Evolutionary conservation across 73 alveolate species (phyloP), one percentile per base, ranked within the genome.

Genomic region (Paraurostyla sp.): DNA sequence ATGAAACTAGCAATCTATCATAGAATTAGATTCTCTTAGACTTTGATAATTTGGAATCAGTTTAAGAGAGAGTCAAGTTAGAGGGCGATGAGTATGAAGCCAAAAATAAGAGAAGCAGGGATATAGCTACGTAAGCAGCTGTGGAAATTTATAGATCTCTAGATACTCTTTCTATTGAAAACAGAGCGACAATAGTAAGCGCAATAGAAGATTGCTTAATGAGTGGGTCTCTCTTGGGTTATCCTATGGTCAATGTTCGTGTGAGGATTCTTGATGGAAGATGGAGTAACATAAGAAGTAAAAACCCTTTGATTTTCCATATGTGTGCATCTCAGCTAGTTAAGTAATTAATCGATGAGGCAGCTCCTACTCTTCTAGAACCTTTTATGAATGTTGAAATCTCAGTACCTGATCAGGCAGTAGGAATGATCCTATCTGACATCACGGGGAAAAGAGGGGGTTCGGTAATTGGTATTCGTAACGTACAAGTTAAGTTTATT

Each of bases 351-450:
- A 59, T 93, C 0, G 59, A 86, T 23, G 51, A 57, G 51, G 65
- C 81, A 0, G 57, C 40, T 0, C 80, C 91, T 16, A 36, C 20
- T 0, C 84, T 93, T 0, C 58, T 88, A 4, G 97, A 93, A 58
- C 97, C 97, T n/a, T 76, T 38, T 54, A 93, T 93, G 97, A 75
- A 40, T 38, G 89, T 87, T 0, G 91, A 83, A 52, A 58, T 93
- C n/a, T 48, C 85, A 11, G 71, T 91, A 16, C 96, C 97, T 9
- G 93, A 90, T 20, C 85, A 49, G 13, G 69, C 41, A 3, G 76
- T 91, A 18, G 97, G 97, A 57, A 89, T 51, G 48, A 23, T 93
- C 32, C 75, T 91, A 1, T 51, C 88, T 0, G 95, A 90, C 75
- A 85, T 93, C 36, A 57, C 97, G 27, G 90, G 93, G 9, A 62